Base-by-base conservation (phyloP, 805 yeast genomes). In the Ogataea kodamae region DNA sequence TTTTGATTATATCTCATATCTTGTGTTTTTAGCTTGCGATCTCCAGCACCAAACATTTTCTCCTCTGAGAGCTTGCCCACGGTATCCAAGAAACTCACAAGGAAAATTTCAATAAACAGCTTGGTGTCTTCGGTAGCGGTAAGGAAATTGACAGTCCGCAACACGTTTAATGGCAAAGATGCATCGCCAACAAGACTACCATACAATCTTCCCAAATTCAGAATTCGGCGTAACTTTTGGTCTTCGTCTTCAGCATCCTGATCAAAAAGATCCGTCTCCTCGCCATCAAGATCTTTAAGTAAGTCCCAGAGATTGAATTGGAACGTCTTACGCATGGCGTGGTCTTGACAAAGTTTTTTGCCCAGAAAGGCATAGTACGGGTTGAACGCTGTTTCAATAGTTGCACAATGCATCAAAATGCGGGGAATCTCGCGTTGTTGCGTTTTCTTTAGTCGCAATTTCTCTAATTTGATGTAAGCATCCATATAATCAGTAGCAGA, bases 241-340 rank as follows among this genome's bases (percentile, higher is more conserved):
- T 75, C 80, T 19, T 78, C 89, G 4, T 71, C 74, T 2, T 70
- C 74, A n/a, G 64, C 68, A 21, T 61, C 65, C 6, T 28, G 39
- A 9, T 39, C 38, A 19, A 49, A 33, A 6, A 43, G 38, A 15
- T 48, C 46, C 3, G 48, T 21, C 5, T 45, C 47, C 5, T 63
- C 68, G 2, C 67, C 70, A 43, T 85, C 95, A 26, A 86, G 64
- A 21, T 78, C 85, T 45, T 78, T 78, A 11, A 89, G 49, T 26
- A 78, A 69, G 57, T 92, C 96, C 97, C 97, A 92, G 24, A 92
- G 67, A 48, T 77, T 67, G 55, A 92, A 88, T 54, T 90, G 97
- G 49, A 92, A 81, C 0, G 95, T 76, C 58, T 89, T 88, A 53
- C 84, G 72, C 57, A 83, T 62, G 2, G 78, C 67, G 48, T 87